Evolutionary conservation across 1,139 yeast genomes (phyloP).

Genomic region (Candida buenavistaensis): DNA sequence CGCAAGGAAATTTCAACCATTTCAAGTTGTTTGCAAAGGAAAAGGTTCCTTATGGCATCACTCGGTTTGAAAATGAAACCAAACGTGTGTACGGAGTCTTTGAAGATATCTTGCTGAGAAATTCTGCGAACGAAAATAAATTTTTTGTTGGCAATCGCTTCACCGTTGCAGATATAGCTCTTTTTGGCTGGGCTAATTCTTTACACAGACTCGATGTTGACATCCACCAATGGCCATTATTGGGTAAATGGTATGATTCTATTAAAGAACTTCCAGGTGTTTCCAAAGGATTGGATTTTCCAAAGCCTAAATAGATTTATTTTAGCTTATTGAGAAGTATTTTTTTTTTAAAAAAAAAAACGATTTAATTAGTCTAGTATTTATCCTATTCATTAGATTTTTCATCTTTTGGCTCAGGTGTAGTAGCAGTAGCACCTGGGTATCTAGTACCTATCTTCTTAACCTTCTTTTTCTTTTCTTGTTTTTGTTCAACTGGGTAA

Average conservation of each 20-base stretch:
- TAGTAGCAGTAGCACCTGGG: slow-evolving; percentile 57
- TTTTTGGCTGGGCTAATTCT: slow-evolving; percentile 37
- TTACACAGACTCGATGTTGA: slow-evolving; percentile 29
- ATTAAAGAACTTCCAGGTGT: slow-evolving; percentile 39
- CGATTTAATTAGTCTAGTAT: too few species aligned
- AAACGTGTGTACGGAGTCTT: slow-evolving; percentile 53
- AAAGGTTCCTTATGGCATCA: slow-evolving; percentile 51
- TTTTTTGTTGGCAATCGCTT: slow-evolving; percentile 55
- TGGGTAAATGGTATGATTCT: slow-evolving; percentile 45
- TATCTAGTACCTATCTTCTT: slow-evolving; percentile 84
- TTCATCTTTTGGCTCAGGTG: slow-evolving; percentile 9
- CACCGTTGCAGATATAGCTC: slow-evolving; percentile 53
- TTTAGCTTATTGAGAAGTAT: too few species aligned
- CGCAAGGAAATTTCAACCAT: slow-evolving; percentile 59
- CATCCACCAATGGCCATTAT: slow-evolving; percentile 41
- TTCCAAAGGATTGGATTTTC: slow-evolving; percentile 25
- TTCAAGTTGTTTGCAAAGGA: slow-evolving; percentile 45
- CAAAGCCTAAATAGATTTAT: slow-evolving; percentile 4
- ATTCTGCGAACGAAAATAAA: slow-evolving; percentile 24
- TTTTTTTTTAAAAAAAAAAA: too few species aligned
- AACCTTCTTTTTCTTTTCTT: slow-evolving; percentile 67
- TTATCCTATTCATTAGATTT: slow-evolving; percentile 8
- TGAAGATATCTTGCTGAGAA: slow-evolving; percentile 44
- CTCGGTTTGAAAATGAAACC: slow-evolving; percentile 51
- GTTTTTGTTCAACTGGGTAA: slow-evolving; percentile 73